Base-by-base conservation (phyloP, 306 rosid species). In the Hippophae tibetana region DNA sequence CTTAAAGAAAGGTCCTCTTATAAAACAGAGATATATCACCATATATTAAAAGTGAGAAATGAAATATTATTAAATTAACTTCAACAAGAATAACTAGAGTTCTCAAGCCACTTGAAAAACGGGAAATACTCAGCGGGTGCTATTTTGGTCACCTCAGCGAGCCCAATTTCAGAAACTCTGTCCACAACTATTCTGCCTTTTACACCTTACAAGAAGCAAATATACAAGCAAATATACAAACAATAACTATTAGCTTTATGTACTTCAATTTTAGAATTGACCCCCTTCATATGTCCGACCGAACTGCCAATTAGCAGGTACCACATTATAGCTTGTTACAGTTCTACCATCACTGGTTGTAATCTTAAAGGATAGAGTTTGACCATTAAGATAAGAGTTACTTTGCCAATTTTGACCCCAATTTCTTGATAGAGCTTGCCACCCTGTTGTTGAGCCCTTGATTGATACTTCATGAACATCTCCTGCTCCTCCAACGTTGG, bases 351-450 rank as follows among this genome's bases (percentile, higher is more conserved):
- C 90, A 62, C 96, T 83, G 43, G 90, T 65, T 55, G 96, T 89
- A 66, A 89, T 88, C 67, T 83, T 87, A 56, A 89, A 85, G 31
- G 96, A 85, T 44, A 89, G 77, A 64, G 61, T 26, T 61, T 85
- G 94, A 38, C 94, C 96, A 42, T 85, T 77, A 59, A 85, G 84
- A 51, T 81, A 81, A 1, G 84, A 81, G 72, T 83, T 89, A 72
- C 94, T 85, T 13, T 89, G 96, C 96, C 96, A 89, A 56, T 85
- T 89, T 70, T 85, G 94, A 0, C 94, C 94, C 96, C 94, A 83
- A 13, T 85, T 89, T 9, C 94, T 85, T 52, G 96, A 89, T 94
- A 85, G 81, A 6, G 85, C 7, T 66, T 85, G 94, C 90, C 96
- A 89, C 2, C 83, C 81, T 43, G 84, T 59, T 71, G 58, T 81